Conservation (phyloP, 2,329 filamentous ascomycete species). For the Fusarium miscanthi region DNA sequence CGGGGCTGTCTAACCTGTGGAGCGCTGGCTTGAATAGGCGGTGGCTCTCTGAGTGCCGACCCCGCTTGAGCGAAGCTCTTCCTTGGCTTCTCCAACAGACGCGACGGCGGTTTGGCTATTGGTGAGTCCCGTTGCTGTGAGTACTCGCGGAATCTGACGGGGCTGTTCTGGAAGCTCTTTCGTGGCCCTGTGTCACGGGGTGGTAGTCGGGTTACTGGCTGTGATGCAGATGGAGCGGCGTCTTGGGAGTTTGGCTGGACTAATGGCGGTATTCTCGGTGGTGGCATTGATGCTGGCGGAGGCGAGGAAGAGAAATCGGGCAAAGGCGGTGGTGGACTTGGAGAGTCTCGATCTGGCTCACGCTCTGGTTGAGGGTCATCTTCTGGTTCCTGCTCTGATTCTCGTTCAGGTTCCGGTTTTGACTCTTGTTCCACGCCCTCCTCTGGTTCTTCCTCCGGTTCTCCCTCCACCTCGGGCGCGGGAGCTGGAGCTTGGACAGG, state of each 20-base stretch:
- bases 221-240: conserved; percentile 13
- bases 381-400: neutral
- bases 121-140: conserved; percentile 59
- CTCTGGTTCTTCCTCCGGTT: neutral
- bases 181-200: conserved; percentile 65
- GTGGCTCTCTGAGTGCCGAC: neutral
- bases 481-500: neutral
- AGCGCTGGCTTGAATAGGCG: neutral
- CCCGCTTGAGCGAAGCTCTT: conserved; percentile 11
- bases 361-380: neutral
- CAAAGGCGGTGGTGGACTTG: conserved; percentile 1
- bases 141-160: conserved; percentile 58
- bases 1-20: conserved; percentile 11
- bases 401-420: neutral
- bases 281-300: conserved; percentile 28
- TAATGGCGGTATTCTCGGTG: conserved; percentile 25
- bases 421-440: neutral
- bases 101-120: conserved; percentile 57
- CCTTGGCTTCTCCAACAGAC: conserved; percentile 33
- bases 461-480: neutral
- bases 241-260: conserved; percentile 5
- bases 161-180: conserved; percentile 69
- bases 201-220: conserved; percentile 24
- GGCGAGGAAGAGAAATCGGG: conserved; percentile 14
- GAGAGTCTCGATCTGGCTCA: neutral